Evolutionary conservation across 164 flowering plant species (phyloP).

Genomic region (Vitis riparia): DNA sequence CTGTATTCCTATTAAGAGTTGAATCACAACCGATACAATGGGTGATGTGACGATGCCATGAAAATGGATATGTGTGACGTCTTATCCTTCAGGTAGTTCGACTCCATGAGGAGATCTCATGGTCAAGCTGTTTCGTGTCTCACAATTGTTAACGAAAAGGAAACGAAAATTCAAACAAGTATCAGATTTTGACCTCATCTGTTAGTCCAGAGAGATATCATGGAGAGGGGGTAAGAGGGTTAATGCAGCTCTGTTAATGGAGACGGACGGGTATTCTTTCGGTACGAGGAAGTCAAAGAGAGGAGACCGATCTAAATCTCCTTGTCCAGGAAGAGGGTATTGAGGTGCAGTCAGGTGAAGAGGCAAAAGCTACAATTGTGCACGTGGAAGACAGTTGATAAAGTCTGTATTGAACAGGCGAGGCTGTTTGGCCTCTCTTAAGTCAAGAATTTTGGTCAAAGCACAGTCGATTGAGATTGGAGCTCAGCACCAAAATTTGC

Average conservation of each 20-base stretch:
- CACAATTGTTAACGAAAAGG: not conserved
- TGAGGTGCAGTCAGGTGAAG: slow-evolving; percentile 10
- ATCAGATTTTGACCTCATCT: too few species aligned
- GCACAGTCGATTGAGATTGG: slow-evolving; percentile 21
- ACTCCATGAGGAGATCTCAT: not conserved
- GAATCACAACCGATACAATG: too few species aligned
- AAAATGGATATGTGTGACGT: too few species aligned
- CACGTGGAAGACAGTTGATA: not conserved
- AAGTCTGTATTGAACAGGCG: slow-evolving; percentile 4
- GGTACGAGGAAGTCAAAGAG: slow-evolving; percentile 26
- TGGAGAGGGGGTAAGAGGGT: slow-evolving; percentile 13
- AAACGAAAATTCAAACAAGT: too few species aligned
- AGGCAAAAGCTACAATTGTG: slow-evolving; percentile 25
- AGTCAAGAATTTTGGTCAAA: slow-evolving; percentile 17
- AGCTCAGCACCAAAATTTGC: slow-evolving; percentile 26
- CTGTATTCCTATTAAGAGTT: too few species aligned
- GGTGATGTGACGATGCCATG: too few species aligned
- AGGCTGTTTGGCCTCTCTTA: not conserved
- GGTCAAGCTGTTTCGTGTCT: not conserved
- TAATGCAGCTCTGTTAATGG: slow-evolving; percentile 22
- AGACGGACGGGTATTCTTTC: slow-evolving; percentile 20
- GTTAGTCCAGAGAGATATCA: slow-evolving; percentile 8
- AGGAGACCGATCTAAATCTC: slow-evolving; percentile 15
- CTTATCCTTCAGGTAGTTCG: too few species aligned
- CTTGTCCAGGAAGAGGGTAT: not conserved